Evolutionary conservation across 2,329 filamentous ascomycete genomes (phyloP).

Genomic region (Aspergillus terreus): DNA sequence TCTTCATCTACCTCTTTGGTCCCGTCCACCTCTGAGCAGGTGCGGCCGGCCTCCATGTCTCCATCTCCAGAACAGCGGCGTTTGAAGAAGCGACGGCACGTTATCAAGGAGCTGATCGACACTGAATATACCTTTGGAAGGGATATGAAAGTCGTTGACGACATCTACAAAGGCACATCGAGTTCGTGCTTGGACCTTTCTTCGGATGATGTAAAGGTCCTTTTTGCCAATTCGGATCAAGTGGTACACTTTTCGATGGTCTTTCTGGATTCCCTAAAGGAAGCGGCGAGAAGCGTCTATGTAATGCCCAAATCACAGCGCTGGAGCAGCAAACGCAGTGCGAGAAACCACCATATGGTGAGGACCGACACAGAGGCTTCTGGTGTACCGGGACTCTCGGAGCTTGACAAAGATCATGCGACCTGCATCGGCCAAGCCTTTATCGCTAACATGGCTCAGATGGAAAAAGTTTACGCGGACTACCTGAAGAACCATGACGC

Average conservation of each 20-base stretch:
- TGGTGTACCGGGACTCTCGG: constrained; percentile 32
- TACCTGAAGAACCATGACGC: constrained; percentile 64
- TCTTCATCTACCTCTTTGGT: constrained; percentile 38
- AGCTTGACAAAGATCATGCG: constrained; percentile 55
- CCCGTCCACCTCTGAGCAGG: constrained; percentile 26
- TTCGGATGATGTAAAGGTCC: constrained; percentile 76
- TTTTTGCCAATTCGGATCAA: constrained; percentile 91
- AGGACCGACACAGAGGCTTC: constrained; percentile 26
- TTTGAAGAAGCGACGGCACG: constrained; percentile 74
- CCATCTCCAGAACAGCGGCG: constrained; percentile 46
- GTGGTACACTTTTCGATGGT: constrained; percentile 80
- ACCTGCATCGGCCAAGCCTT: constrained; percentile 61
- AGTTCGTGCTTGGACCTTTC: constrained; percentile 76
- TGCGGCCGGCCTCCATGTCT: constrained; percentile 19
- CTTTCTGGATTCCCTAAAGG: constrained; percentile 77
- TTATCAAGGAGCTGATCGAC: constrained; percentile 88
- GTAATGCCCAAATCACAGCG: constrained; percentile 57
- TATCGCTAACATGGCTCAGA: constrained; percentile 50
- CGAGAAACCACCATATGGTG: constrained; percentile 34
- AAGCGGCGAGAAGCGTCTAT: constrained; percentile 75
- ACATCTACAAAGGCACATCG: constrained; percentile 95
- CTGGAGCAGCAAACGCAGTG: constrained; percentile 51
- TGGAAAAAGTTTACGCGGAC: constrained; percentile 63
- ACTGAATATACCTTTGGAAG: constrained; percentile 88
- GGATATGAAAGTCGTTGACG: constrained; percentile 95